Evolutionary conservation across 2,329 filamentous ascomycete species (phyloP).

Genomic region (Domatiomyces catenatus): DNA sequence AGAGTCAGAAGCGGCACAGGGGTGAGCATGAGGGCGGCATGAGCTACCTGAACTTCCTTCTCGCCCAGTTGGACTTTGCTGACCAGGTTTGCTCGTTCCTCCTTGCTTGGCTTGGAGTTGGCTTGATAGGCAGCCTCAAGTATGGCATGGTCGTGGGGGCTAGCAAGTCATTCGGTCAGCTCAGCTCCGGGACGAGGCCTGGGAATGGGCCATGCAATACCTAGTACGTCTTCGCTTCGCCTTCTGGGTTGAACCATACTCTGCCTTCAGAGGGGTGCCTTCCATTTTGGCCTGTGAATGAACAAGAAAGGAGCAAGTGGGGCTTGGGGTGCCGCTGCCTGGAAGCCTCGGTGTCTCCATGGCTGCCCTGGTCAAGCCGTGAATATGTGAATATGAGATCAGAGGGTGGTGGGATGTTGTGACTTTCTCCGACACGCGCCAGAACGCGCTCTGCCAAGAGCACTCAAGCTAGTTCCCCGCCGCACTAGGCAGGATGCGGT

Average conservation of each 20-base stretch:
- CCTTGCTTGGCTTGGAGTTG: constrained; percentile 85
- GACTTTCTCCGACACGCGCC: neutral
- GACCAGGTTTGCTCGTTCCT: constrained; percentile 69
- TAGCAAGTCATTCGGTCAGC: constrained; percentile 24
- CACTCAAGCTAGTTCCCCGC: neutral
- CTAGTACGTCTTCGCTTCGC: constrained; percentile 15
- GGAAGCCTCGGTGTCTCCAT: neutral
- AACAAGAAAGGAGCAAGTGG: neutral
- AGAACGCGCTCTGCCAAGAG: neutral
- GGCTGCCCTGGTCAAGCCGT: neutral
- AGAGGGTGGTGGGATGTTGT: neutral
- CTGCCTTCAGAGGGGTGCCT: neutral
- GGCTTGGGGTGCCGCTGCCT: neutral
- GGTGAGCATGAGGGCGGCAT: constrained; percentile 6
- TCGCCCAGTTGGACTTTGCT: constrained; percentile 75
- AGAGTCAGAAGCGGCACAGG: constrained; percentile 1
- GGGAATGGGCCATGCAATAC: constrained; percentile 2
- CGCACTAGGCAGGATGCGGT: neutral
- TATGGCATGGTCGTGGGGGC: constrained; percentile 74
- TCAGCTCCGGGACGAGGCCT: neutral
- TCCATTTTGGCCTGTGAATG: neutral
- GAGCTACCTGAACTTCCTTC: constrained; percentile 83
- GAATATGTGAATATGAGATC: neutral
- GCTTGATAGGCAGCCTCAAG: constrained; percentile 71
- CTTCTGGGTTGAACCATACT: constrained; percentile 1